Evolutionary conservation across 305 asterid species (phyloP), one percentile per base, ranked within the genome.

Genomic region (Plantago coronopus): DNA sequence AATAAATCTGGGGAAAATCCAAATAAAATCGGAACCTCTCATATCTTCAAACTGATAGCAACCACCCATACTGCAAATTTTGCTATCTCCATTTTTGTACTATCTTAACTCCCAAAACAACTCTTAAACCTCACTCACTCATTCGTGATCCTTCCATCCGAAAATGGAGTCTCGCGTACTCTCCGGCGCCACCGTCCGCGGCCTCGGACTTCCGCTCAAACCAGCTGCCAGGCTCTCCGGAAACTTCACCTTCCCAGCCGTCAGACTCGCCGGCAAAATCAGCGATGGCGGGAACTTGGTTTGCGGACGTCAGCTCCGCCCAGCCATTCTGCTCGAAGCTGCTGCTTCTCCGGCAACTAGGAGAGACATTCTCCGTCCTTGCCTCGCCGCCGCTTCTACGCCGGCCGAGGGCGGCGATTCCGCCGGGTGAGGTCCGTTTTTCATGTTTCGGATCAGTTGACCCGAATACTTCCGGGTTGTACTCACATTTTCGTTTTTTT

Each of bases 141-240:
- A 17, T 31, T 4, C 65, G 71, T 62, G 70, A 62, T 77, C 67
- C 67, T 63, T 61, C 46, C 21, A 49, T 19, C 47, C 44, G 64
- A 43, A 46, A 58, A 91, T 91, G 98, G 98, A 86, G 95, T 91
- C 96, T 67, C 97, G 94, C 70, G 88, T 91, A 61, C 82, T 91
- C 43, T 61, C 68, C 62, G 88, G 95, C 86, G 83, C 91, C 76
- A 73, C 83, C 76, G 48, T 79, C 23, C 89, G 84, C 76, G 85
- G 89, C 78, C 77, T 84, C 45, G 72, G 79, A 0, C 76, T 77
- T 31, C 89, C 80, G n/a, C 68, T 75, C 21, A 77, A 75, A 65
- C 84, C 82, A 14, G 55, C 65, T 29, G 72, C 70, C 29, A 69
- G 82, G 49, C 48, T 73, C 72, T 0, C 71, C 57, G 75, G 61